A percentile compares a stretch with the other conserved stretches of the same genome.
phyloP scores from a whole-genome alignment of 176 grass and related monocot genomes.

The Triticum monococcum region DNA sequence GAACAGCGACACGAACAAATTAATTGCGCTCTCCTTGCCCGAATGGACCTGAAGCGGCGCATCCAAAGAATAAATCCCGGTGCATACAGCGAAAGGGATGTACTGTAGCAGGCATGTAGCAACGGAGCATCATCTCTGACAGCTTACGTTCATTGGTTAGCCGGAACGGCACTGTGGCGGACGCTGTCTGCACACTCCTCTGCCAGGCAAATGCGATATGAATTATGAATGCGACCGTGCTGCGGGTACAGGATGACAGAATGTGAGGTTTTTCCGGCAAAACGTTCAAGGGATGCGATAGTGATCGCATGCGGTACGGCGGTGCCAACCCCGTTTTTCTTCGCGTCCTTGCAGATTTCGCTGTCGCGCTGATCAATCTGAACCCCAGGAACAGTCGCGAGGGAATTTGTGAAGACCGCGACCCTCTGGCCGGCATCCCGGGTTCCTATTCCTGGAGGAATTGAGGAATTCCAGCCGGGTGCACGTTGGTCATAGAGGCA shows the following conservation, averaged over 20 bases:
- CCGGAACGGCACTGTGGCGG: background rate
- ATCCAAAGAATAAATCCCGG: slow-evolving; percentile 9
- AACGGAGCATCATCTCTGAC: background rate
- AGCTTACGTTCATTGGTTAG: background rate
- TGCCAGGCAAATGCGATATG: background rate
- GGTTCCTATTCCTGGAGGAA: background rate
- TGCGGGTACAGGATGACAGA: background rate
- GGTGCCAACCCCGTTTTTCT: background rate
- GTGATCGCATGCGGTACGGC: background rate
- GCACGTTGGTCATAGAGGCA: background rate
- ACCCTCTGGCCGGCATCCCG: background rate
- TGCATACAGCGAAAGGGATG: background rate
- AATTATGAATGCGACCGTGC: background rate
- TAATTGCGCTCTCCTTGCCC: background rate
- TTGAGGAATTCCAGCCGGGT: background rate
- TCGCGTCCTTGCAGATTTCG: background rate
- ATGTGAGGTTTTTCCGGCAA: background rate
- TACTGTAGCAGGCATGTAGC: background rate
- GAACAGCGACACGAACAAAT: slow-evolving; percentile 3
- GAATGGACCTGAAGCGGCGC: slow-evolving; percentile 2
- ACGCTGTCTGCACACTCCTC: background rate
- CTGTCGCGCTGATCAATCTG: slow-evolving; percentile 1
- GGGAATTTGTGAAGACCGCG: background rate
- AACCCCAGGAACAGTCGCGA: background rate
- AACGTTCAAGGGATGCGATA: background rate